These are phyloP conservation scores for Laburnicola sp. DNA, from an alignment of 2,329 filamentous ascomycete species.

Conservation along the genomic window DNA sequence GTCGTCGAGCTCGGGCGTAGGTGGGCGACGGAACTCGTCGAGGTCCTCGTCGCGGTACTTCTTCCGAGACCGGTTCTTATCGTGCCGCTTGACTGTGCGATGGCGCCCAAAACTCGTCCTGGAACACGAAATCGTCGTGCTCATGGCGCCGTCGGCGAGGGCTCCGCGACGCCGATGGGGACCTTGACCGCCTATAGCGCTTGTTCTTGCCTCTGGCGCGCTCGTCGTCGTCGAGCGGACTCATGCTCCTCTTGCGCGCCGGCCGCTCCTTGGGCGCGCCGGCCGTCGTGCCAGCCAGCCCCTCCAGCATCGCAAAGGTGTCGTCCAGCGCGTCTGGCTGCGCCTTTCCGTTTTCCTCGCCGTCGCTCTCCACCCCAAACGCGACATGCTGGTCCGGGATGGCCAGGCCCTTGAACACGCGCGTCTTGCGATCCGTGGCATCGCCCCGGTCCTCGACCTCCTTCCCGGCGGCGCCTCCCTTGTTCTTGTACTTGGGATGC, in stretches of 20 bases:
- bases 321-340: constrained; percentile 79
- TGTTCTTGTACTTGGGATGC: constrained; percentile 83
- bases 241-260: constrained; percentile 62
- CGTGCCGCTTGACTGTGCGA: constrained; percentile 46
- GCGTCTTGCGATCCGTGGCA: constrained; percentile 70
- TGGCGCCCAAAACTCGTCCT: constrained; percentile 63
- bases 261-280: constrained; percentile 50
- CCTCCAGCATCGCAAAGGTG: constrained; percentile 88
- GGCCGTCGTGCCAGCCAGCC: constrained; percentile 62
- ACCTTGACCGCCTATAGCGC: constrained; percentile 53
- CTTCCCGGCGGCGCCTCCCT: constrained; percentile 32
- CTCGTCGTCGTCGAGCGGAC: constrained; percentile 54
- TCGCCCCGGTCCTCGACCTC: constrained; percentile 54
- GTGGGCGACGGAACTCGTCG: constrained; percentile 66
- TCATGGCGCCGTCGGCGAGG: constrained; percentile 42
- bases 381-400: constrained; percentile 74
- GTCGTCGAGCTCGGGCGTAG: constrained; percentile 77
- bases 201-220: constrained; percentile 48
- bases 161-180: constrained; percentile 57
- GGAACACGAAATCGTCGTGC: constrained; percentile 57
- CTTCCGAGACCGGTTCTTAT: constrained; percentile 46
- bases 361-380: constrained; percentile 55
- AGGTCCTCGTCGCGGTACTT: constrained; percentile 50
- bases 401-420: constrained; percentile 87
- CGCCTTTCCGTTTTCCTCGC: constrained; percentile 41